Conservation (phyloP, 164 flowering plant species). For the Chloranthus sessilifolius region DNA sequence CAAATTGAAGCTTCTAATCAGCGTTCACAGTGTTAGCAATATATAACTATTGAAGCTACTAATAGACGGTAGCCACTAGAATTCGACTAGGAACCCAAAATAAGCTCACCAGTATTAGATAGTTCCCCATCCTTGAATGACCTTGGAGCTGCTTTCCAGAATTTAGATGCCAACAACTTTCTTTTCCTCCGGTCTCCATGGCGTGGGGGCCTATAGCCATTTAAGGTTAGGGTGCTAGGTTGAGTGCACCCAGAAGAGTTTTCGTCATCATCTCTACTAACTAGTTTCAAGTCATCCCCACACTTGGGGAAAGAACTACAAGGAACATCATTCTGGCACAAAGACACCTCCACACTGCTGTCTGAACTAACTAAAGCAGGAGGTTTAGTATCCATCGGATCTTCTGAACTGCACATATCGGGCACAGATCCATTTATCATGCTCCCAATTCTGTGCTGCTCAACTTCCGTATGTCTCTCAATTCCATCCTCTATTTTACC, state of each 20-base stretch:
- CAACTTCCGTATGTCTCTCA: conserved; percentile 19
- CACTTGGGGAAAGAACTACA: conserved; percentile 27
- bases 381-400: conserved; percentile 37
- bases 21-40: too few species aligned
- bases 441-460: conserved; percentile 19
- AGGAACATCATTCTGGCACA: conserved; percentile 28
- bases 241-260: conserved; percentile 73
- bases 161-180: conserved; percentile 60
- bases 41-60: too few species aligned
- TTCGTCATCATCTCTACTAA: conserved; percentile 92
- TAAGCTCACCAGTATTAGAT: conserved; percentile 41
- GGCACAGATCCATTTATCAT: conserved; percentile 13
- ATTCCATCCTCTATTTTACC: conserved; percentile 27
- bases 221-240: conserved; percentile 38
- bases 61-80: background rate
- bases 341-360: conserved; percentile 37
- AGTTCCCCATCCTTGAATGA: conserved; percentile 36
- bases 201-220: conserved; percentile 39
- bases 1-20: too few species aligned
- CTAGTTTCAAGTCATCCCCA: conserved; percentile 53
- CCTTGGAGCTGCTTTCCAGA: conserved; percentile 55
- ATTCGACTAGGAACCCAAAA: background rate
- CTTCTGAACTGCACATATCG: conserved; percentile 26
- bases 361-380: conserved; percentile 48
- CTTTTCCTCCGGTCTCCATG: conserved; percentile 57